phyloP scores from a whole-genome alignment of 495 filamentous ascomycete genomes.

The Aspergillus egyptiacus region DNA sequence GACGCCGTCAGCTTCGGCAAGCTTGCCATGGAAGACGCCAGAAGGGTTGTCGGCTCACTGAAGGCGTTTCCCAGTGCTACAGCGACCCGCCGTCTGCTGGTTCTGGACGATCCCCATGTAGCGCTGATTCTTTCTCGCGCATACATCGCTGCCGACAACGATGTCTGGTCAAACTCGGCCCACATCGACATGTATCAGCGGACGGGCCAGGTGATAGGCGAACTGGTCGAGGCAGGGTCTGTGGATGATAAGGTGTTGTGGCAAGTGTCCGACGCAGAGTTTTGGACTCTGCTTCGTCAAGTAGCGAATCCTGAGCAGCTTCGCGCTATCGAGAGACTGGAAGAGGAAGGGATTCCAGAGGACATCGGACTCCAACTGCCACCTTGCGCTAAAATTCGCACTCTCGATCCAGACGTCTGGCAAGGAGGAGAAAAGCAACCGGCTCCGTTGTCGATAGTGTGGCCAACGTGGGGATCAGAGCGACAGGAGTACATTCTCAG shows the following conservation, averaged over 20 bases:
- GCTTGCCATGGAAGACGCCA: slow-evolving; percentile 24
- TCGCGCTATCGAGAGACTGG: slow-evolving; percentile 25
- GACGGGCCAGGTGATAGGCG: slow-evolving; percentile 31
- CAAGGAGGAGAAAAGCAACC: slow-evolving; percentile 9
- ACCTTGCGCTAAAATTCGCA: slow-evolving; percentile 29
- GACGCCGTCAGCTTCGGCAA: slow-evolving; percentile 32
- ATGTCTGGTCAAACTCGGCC: slow-evolving; percentile 34
- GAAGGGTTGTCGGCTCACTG: slow-evolving; percentile 21
- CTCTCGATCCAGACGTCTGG: slow-evolving; percentile 35
- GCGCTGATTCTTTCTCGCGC: slow-evolving; percentile 28
- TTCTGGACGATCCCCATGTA: slow-evolving; percentile 25
- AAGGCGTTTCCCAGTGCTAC: slow-evolving; percentile 25
- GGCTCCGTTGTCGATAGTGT: slow-evolving; percentile 27
- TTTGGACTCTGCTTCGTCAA: slow-evolving; percentile 30
- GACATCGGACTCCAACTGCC: slow-evolving; percentile 25
- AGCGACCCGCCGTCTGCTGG: slow-evolving; percentile 27
- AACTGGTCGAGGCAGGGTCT: slow-evolving; percentile 15
- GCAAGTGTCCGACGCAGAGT: slow-evolving; percentile 32
- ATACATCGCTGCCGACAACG: slow-evolving; percentile 30
- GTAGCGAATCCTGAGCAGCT: slow-evolving; percentile 21
- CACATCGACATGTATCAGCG: slow-evolving; percentile 29
- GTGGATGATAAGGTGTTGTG: slow-evolving; percentile 30
- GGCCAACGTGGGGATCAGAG: slow-evolving; percentile 28
- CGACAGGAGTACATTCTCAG: slow-evolving; percentile 28
- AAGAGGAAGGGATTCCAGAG: slow-evolving; percentile 26